These are phyloP conservation scores for Phytophthora pinifolia DNA, from an alignment of 352 stramenopile species.

Conservation along the genomic window DNA sequence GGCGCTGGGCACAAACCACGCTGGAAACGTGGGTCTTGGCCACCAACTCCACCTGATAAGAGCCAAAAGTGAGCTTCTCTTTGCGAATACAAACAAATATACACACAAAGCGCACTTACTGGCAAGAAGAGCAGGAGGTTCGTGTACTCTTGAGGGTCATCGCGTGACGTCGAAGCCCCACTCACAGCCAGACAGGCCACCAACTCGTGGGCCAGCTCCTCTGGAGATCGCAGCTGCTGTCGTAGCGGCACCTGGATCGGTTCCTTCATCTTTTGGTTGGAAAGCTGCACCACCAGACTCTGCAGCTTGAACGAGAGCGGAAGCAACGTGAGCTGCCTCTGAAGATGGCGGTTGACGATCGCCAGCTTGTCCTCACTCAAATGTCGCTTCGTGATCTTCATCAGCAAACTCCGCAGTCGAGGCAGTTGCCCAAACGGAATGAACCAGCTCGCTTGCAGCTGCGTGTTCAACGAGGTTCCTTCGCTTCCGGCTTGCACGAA, in stretches of 20 bases:
- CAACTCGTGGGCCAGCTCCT: constrained; percentile 18
- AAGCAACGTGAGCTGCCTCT: constrained; percentile 46
- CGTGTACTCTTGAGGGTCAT: constrained; percentile 13
- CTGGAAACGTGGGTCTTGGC: constrained; percentile 39
- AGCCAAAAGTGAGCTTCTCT: background rate
- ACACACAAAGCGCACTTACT: constrained; percentile 24
- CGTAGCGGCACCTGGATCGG: background rate
- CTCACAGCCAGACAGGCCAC: constrained; percentile 18
- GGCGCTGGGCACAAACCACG: constrained; percentile 49
- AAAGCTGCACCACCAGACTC: constrained; percentile 41
- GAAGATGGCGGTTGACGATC: constrained; percentile 45
- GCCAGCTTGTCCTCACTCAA: constrained; percentile 56
- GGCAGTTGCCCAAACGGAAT: constrained; percentile 57
- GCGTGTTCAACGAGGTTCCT: constrained; percentile 25
- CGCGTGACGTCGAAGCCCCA: background rate
- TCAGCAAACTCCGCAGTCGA: constrained; percentile 43
- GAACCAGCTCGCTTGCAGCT: constrained; percentile 63
- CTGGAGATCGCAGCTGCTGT: constrained; percentile 7
- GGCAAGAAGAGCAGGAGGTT: constrained; percentile 28
- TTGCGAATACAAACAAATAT: no score
- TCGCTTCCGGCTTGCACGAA: constrained; percentile 20
- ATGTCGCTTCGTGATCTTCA: constrained; percentile 58
- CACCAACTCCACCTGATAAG: constrained; percentile 39
- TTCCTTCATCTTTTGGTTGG: constrained; percentile 18
- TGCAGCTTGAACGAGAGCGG: constrained; percentile 46